phyloP scores from a whole-genome alignment of 2,329 filamentous ascomycete genomes.

The Botrytis porri region DNA sequence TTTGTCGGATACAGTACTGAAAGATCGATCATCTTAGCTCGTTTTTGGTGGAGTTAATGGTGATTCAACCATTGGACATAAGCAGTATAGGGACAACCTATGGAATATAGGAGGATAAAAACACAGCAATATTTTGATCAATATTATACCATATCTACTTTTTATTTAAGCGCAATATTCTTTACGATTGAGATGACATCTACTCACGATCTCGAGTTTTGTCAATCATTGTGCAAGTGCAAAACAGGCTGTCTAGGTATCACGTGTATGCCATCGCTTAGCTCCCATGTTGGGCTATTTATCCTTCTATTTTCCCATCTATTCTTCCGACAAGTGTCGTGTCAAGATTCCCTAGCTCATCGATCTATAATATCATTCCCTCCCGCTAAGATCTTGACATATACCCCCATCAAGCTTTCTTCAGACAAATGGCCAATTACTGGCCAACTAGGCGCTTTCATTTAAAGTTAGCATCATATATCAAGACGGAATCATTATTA shows the following conservation, averaged over 20 bases:
- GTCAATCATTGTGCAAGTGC: not conserved
- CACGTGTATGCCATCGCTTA: no score
- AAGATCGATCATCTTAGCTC: no score
- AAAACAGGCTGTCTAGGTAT: not conserved
- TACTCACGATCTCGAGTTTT: not conserved
- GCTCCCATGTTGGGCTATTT: not conserved
- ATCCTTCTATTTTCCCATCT: constrained; percentile 3
- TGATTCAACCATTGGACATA: not conserved
- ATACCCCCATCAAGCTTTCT: not conserved
- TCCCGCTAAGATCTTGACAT: not conserved
- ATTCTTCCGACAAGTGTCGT: constrained; percentile 8
- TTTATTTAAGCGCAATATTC: not conserved
- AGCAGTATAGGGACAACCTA: not conserved
- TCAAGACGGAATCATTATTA: not conserved
- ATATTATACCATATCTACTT: not conserved
- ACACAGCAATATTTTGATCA: not conserved
- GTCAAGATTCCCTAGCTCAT: not conserved
- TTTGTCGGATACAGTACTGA: not conserved
- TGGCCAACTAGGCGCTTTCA: not conserved
- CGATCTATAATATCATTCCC: not conserved
- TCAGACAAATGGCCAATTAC: not conserved
- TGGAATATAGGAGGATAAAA: not conserved
- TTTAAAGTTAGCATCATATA: not conserved
- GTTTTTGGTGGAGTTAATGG: not conserved
- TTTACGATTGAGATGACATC: not conserved